Evolutionary conservation across 208 protist genomes (phyloP), one percentile per base, ranked within the genome.

Genomic region (Trypanosoma caninum): DNA sequence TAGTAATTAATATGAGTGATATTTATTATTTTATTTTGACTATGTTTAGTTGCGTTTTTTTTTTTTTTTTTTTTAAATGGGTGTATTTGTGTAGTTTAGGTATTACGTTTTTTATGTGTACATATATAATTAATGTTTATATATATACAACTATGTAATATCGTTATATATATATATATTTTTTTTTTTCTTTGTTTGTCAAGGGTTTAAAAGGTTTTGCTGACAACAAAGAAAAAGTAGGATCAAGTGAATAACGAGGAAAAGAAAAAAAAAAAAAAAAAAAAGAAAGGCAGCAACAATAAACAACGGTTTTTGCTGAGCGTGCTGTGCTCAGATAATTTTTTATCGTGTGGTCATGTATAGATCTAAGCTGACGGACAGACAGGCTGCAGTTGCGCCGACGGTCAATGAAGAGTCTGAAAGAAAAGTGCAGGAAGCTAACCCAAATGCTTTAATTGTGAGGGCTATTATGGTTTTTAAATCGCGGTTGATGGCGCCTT

Each of bases 401-500:
- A 31, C 1, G 11, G 40, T 30, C 0, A 5, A 13, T 34, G 18
- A 41, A 25, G 13, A 27, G n/a, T 28, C 50, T 8, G 50, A 33
- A 18, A 22, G n/a, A 4, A 6, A 2, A 31, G 14, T 50, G 18
- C 56, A 38, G 18, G 51, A 40, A 20, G 23, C 27, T 20, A n/a
- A 10, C 23, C 54, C 22, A n/a, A 31, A 47, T 0, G 13, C 23
- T n/a, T 11, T 47, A 0, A 22, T 58, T 52, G 55, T 38, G 20
- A 10, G 35, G 31, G 28, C 45, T n/a, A 51, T 74, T 9, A 55
- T 76, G n/a, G 27, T 1, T 25, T 74, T 77, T 42, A 84, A 82
- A 51, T 55, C 60, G 33, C 38, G 33, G 20, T 59, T 83, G 64
- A 78, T 79, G 27, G 65, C 82, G 0, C 82, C 82, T 10, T 85